These are phyloP conservation scores for Plectosphaerella cucumerina DNA, from an alignment of 2,329 filamentous ascomycete genomes.

Conservation along the genomic window DNA sequence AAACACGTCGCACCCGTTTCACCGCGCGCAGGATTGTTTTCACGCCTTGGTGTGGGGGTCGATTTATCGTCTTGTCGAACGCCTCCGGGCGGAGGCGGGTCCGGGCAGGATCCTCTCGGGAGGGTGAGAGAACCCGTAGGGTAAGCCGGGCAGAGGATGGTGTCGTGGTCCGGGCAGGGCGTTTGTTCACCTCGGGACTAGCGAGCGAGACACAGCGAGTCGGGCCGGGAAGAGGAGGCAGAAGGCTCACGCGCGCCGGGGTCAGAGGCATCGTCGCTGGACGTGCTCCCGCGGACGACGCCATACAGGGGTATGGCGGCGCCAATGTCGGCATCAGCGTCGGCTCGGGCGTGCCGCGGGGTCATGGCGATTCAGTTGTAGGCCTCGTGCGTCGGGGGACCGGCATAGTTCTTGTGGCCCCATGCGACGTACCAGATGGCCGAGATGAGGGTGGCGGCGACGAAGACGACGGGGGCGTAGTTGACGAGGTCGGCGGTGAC, in stretches of 20 bases:
- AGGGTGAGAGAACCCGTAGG: too few species aligned
- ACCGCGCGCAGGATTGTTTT: too few species aligned
- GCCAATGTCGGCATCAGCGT: not conserved
- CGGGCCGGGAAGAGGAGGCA: not conserved
- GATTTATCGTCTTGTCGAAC: too few species aligned
- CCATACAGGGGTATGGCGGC: not conserved
- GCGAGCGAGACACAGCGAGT: not conserved
- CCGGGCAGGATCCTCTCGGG: too few species aligned
- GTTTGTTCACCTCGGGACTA: not conserved
- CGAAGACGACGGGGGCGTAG: slow-evolving; percentile 72
- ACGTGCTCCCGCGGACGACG: not conserved
- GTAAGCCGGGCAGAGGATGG: too few species aligned
- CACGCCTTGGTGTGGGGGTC: too few species aligned
- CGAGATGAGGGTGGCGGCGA: slow-evolving; percentile 58
- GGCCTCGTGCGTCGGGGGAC: slow-evolving; percentile 48
- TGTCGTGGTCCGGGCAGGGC: not conserved
- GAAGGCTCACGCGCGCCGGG: not conserved
- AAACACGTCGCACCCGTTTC: too few species aligned
- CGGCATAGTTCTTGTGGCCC: slow-evolving; percentile 66
- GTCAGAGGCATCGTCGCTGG: not conserved
- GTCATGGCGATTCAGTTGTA: slow-evolving; percentile 11
- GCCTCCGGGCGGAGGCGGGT: too few species aligned
- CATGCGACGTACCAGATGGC: slow-evolving; percentile 64
- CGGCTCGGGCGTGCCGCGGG: not conserved
- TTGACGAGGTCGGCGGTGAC: slow-evolving; percentile 60